phyloP scores from a whole-genome alignment of 441 rosid genomes.

The Populus tomentosa region DNA sequence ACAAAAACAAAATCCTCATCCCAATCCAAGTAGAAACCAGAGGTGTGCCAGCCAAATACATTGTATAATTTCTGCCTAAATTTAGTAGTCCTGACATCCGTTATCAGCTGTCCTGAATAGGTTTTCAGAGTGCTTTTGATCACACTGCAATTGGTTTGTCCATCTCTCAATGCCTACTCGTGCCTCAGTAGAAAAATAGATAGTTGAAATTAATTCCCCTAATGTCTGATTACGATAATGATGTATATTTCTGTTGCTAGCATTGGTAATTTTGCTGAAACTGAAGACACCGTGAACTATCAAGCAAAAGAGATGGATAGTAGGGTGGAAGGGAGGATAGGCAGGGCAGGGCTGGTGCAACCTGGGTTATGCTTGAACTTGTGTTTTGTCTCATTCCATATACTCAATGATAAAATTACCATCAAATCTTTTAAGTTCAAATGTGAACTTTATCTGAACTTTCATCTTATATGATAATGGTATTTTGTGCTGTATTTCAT shows the following conservation, averaged over 20 bases:
- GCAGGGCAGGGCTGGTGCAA: not conserved
- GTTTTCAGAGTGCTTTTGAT: not conserved
- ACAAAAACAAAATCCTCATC: not conserved
- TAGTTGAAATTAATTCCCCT: not conserved
- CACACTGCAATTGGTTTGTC: not conserved
- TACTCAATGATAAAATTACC: not conserved
- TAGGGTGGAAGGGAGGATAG: not conserved
- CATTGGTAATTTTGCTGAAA: not conserved
- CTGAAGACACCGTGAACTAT: not conserved
- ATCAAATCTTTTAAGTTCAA: not conserved
- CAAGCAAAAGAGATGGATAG: not conserved
- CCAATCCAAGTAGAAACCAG: not conserved
- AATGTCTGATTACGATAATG: not conserved
- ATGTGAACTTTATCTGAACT: not conserved
- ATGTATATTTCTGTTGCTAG: not conserved
- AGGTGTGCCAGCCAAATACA: not conserved
- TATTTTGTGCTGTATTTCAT: not conserved
- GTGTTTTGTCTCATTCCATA: not conserved
- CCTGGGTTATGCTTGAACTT: not conserved
- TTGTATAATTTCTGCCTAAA: not conserved
- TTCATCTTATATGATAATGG: not conserved
- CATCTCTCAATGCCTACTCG: not conserved
- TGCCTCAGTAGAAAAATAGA: not conserved
- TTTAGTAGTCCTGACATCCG: not conserved
- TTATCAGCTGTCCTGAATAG: not conserved